Percentiles rank a stretch among this genome's conserved stretches.
Conservation (phyloP, 2,329 filamentous ascomycete genomes). For the Botrytis tulipae region DNA sequence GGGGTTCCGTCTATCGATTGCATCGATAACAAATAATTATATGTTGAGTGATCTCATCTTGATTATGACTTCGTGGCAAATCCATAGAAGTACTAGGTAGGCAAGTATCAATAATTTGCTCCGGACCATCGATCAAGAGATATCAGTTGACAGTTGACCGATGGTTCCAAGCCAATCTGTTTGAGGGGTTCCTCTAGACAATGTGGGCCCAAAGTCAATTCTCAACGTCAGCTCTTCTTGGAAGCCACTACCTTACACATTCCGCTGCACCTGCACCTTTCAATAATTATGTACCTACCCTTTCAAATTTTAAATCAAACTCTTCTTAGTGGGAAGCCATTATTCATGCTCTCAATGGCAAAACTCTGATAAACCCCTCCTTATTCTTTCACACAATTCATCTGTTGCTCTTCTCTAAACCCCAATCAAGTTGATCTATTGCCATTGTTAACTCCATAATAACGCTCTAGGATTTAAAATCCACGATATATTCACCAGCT, state of each 20-base stretch:
- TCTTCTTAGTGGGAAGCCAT: background rate
- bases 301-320: background rate
- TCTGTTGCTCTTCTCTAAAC: background rate
- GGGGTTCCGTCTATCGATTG: background rate
- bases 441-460: background rate
- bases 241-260: slow-evolving; percentile 8
- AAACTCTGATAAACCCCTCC: background rate
- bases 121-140: background rate
- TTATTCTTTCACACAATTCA: background rate
- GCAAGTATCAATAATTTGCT: background rate
- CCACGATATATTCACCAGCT: background rate
- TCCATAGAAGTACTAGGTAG: background rate
- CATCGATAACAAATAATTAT: background rate
- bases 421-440: background rate
- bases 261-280: slow-evolving; percentile 9
- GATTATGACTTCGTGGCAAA: background rate
- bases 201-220: slow-evolving; percentile 1
- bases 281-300: background rate
- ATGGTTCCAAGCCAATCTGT: background rate
- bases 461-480: background rate
- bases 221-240: slow-evolving; percentile 16
- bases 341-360: background rate
- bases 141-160: background rate
- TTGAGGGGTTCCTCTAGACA: background rate
- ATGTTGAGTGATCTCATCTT: background rate